Base-by-base conservation (phyloP, 768 basidiomycete genomes). In the Tephrocybe sp. region DNA sequence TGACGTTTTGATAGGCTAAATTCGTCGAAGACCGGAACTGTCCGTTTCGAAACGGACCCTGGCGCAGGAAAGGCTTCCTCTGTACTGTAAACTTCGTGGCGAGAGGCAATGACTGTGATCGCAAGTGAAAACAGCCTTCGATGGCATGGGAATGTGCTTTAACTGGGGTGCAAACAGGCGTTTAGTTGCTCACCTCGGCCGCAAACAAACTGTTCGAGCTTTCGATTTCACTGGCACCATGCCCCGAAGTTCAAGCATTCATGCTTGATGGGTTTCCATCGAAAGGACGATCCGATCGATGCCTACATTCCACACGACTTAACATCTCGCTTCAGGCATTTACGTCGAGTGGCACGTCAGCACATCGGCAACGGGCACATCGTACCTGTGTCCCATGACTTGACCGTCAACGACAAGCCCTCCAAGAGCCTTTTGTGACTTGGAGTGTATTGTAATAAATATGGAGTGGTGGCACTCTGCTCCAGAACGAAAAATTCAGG, bases 1-100 rank as follows among this genome's bases (percentile, higher is more conserved):
- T 36, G 12, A 40, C 12, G 28, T 30, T 43, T 43, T 51, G 43
- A 46, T 45, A 21, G 17, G 25, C 26, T 25, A 24, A 39, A 48
- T 28, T 30, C 21, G 48, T 49, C 24, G 39, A 32, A 18, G 36
- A 12, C 36, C 21, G 38, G 38, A 21, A 38, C 46, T 17, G 36
- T 3, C 21, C 36, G 46, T 28, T 11, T 37, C 46, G 38, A 48
- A 28, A 26, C 8, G 36, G 17, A 15, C 21, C 12, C 28, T 33
- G 44, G 17, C 14, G 20, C 10, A 43, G 9, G 18, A 15, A 14
- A 2, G 30, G 20, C 30, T 10, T 14, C 34, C 14, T 25, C 44
- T 45, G 28, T 20, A n/a, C n/a, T 10, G 11, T 14, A 10, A 14
- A 9, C 18, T 39, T 11, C 38, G 38, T 39, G 38, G 38, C 38